phyloP scores from a whole-genome alignment of 192 early-diverging fungal species.

The Backusella psychrophila region DNA sequence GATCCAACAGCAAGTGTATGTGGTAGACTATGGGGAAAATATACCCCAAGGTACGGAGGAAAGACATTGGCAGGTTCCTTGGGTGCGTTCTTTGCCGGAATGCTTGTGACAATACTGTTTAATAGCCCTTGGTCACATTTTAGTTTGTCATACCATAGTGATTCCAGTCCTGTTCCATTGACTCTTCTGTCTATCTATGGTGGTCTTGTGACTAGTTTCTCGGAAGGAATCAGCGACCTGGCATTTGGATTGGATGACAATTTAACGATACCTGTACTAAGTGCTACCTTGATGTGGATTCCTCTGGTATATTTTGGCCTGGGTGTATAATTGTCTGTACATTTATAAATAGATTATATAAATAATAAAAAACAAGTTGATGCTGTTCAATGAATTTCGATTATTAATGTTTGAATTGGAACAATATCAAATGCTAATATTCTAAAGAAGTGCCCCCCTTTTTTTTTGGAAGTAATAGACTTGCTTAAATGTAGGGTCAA shows the following conservation, averaged over 20 bases:
- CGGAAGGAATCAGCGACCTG: slow-evolving; percentile 40
- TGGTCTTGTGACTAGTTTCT: slow-evolving; percentile 38
- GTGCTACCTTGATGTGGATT: slow-evolving; percentile 39
- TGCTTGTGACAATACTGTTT: slow-evolving; percentile 32
- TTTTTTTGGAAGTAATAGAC: too few species aligned
- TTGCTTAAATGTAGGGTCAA: neutral
- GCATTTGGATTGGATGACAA: slow-evolving; percentile 42
- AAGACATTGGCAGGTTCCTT: slow-evolving; percentile 45
- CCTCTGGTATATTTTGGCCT: slow-evolving; percentile 19
- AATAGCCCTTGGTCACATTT: slow-evolving; percentile 11
- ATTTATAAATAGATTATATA: neutral
- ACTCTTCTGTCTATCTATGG: slow-evolving; percentile 30
- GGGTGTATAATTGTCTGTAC: neutral
- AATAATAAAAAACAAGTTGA: neutral
- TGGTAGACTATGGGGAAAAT: slow-evolving; percentile 40
- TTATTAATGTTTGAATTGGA: neutral
- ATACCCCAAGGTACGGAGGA: slow-evolving; percentile 36
- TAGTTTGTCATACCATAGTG: neutral
- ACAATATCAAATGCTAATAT: neutral
- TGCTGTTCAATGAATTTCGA: neutral
- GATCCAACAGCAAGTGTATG: slow-evolving; percentile 44
- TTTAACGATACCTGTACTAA: slow-evolving; percentile 42
- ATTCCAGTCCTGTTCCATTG: slow-evolving; percentile 18
- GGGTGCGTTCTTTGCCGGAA: slow-evolving; percentile 36
- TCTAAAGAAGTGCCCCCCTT: too few species aligned